Evolutionary conservation across 768 basidiomycete species (phyloP).

Genomic region (Basidioascus undulatus): DNA sequence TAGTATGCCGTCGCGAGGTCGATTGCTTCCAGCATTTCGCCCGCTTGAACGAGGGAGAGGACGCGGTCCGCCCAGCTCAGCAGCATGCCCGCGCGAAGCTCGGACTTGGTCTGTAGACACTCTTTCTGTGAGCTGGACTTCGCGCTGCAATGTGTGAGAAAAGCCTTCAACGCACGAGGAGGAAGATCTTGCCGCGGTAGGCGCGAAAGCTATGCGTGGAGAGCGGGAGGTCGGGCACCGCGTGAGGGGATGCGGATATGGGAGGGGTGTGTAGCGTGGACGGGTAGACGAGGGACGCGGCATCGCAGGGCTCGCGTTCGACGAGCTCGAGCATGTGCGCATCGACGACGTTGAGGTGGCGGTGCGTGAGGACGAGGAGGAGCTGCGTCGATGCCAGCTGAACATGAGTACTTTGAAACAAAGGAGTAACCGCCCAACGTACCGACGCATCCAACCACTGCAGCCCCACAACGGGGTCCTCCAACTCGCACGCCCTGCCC

Average conservation of each 20-base stretch:
- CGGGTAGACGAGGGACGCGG: constrained; percentile 23
- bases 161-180: constrained; percentile 36
- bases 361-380: constrained; percentile 22
- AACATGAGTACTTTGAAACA: constrained; percentile 37
- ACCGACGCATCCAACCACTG: constrained; percentile 80
- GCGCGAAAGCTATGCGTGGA: constrained; percentile 39
- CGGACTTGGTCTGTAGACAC: constrained; percentile 21
- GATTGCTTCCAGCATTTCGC: constrained; percentile 76
- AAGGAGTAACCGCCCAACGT: constrained; percentile 20
- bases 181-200: constrained; percentile 77
- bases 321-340: constrained; percentile 30
- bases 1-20: constrained; percentile 65
- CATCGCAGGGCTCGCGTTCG: constrained; percentile 37
- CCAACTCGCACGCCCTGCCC: constrained; percentile 24
- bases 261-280: constrained; percentile 12
- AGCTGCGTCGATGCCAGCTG: constrained; percentile 9
- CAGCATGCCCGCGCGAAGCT: constrained; percentile 55
- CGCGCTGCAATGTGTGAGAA: no score
- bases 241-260: constrained; percentile 7
- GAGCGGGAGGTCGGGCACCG: not conserved
- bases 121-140: not conserved
- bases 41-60: constrained; percentile 51
- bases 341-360: constrained; percentile 45
- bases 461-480: constrained; percentile 39
- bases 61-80: constrained; percentile 90